Conservation (phyloP, 2,329 filamentous ascomycete species). For the Xylariaceae sp. region DNA sequence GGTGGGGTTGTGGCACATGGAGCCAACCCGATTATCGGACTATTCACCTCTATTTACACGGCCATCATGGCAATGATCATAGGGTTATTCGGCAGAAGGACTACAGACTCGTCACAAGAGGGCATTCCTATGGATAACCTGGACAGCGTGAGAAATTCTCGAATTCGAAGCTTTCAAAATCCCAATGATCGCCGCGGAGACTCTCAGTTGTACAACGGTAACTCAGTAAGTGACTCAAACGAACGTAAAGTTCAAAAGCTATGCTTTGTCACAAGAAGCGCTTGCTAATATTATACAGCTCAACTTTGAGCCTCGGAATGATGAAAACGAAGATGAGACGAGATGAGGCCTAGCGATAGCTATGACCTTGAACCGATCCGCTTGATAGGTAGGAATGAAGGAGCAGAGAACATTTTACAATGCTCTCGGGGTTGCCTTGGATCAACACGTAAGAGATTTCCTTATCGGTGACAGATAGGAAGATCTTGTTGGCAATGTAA, state of each 20-base stretch:
- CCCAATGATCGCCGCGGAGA: conserved; percentile 50
- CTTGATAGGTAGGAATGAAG: no score
- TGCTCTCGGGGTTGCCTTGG: no score
- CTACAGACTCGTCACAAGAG: conserved; percentile 5
- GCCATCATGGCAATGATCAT: conserved; percentile 18
- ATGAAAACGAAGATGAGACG: conserved; percentile 45
- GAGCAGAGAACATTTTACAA: no score
- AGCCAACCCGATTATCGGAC: conserved; percentile 11
- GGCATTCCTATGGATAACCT: conserved; percentile 28
- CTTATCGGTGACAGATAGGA: no score
- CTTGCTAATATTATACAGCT: conserved; percentile 37
- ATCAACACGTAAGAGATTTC: no score
- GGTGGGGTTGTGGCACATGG: conserved; percentile 22
- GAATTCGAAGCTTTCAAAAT: conserved; percentile 48
- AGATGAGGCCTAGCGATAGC: no score
- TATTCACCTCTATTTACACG: conserved; percentile 15
- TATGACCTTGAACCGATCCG: no score
- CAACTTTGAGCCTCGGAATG: conserved; percentile 64
- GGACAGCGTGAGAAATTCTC: conserved; percentile 22
- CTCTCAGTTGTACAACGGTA: conserved; percentile 84
- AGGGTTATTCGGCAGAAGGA: conserved; percentile 14
- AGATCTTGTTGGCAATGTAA: no score
- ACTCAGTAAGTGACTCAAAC: conserved; percentile 63
- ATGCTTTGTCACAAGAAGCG: neutral
- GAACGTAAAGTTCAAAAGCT: neutral